Conservation (phyloP, 371 early-diverging fungal species). For the Capniomyces stellatus region DNA sequence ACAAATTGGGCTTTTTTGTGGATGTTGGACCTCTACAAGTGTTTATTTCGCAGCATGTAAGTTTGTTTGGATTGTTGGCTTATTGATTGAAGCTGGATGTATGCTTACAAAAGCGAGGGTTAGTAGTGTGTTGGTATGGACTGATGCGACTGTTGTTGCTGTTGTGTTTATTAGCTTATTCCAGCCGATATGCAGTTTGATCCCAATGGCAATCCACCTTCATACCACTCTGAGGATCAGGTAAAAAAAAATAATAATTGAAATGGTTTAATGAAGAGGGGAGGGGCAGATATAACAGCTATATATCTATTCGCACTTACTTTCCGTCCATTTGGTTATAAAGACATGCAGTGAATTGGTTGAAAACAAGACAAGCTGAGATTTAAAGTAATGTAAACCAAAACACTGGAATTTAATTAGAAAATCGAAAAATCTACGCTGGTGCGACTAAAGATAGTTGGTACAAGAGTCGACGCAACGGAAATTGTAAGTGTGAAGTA, state of each 20-base stretch:
- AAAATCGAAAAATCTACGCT: conserved; percentile 73
- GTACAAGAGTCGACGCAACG: conserved; percentile 81
- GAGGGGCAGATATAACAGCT: no score
- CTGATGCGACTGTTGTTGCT: no score
- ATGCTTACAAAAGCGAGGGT: no score
- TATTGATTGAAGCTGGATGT: no score
- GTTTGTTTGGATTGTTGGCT: no score
- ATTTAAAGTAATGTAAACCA: neutral
- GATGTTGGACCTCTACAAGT: conserved; percentile 93
- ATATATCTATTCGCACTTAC: no score
- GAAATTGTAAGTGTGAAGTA: conserved; percentile 39
- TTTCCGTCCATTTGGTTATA: no score
- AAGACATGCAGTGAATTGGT: neutral
- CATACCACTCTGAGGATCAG: conserved; percentile 68
- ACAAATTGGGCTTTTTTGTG: conserved; percentile 94
- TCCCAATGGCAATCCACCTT: conserved; percentile 67
- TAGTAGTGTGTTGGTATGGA: no score
- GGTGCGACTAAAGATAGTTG: conserved; percentile 85
- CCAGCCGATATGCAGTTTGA: conserved; percentile 80
- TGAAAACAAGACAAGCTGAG: neutral
- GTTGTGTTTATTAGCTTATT: conserved; percentile 38
- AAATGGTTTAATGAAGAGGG: no score
- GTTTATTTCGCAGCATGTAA: conserved; percentile 85
- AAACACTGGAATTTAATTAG: conserved; percentile 21
- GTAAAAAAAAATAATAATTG: no score